phyloP scores from a whole-genome alignment of 1,139 yeast genomes.

The Pichia sp. region DNA sequence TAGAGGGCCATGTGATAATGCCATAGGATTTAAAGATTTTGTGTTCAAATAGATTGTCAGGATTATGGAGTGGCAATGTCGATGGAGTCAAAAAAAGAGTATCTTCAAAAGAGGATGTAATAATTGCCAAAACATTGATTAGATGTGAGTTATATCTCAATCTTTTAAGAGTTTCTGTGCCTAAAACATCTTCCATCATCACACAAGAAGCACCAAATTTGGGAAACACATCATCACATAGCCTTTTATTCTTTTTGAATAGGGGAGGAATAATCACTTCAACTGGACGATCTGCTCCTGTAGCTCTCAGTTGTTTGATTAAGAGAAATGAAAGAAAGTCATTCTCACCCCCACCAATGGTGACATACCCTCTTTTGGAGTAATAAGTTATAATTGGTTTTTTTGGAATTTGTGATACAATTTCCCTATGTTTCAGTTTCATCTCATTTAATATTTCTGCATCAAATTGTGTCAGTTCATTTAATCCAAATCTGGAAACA shows the following conservation, averaged over 20 bases:
- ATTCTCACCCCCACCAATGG: slow-evolving; percentile 69
- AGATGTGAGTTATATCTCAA: slow-evolving; percentile 21
- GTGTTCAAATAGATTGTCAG: slow-evolving; percentile 38
- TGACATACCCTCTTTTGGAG: slow-evolving; percentile 62
- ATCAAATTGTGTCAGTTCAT: slow-evolving; percentile 9
- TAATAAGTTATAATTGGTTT: slow-evolving; percentile 23
- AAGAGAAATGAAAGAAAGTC: slow-evolving; percentile 60
- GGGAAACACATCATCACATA: slow-evolving; percentile 39
- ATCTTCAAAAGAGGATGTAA: slow-evolving; percentile 44
- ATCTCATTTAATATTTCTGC: slow-evolving; percentile 18
- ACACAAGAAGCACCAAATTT: slow-evolving; percentile 38
- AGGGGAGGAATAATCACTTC: slow-evolving; percentile 47
- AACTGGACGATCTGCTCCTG: slow-evolving; percentile 56
- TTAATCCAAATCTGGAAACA: neutral
- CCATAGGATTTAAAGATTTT: slow-evolving; percentile 25
- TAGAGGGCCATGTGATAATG: slow-evolving; percentile 49
- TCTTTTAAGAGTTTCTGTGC: slow-evolving; percentile 14
- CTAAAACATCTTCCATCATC: slow-evolving; percentile 31
- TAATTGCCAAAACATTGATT: slow-evolving; percentile 44
- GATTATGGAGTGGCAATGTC: slow-evolving; percentile 42
- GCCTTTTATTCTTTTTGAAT: slow-evolving; percentile 37
- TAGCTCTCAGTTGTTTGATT: slow-evolving; percentile 49
- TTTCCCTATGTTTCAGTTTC: slow-evolving; percentile 14
- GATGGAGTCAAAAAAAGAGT: slow-evolving; percentile 46
- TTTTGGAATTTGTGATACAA: slow-evolving; percentile 17